Evolutionary conservation across 2,329 filamentous ascomycete species (phyloP), one percentile per base, ranked within the genome.

Genomic region (Clathrospora elynae): DNA sequence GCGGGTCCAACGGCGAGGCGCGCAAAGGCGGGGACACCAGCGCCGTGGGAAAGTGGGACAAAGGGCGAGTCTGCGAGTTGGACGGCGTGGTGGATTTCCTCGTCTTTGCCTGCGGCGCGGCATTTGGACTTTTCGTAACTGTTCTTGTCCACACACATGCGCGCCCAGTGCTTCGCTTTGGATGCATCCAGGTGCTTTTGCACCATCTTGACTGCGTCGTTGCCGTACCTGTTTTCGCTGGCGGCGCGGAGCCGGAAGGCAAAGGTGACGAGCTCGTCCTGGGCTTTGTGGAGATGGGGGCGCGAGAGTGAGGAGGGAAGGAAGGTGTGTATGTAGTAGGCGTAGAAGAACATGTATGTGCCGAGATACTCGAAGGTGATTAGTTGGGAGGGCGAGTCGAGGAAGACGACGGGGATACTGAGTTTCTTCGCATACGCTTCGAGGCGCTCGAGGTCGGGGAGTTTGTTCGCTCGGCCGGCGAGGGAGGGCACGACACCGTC

Each of bases 271-370:
- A 68, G 59, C 12, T 49, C 46, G 32, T 70, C 65, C 19, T 62
- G 57, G 1, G 56, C 64, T 24, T 42, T 43, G 35, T 62, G 31
- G 23, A 62, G 49, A 24, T 68, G 66, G 1, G 51, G 34, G 0
- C 34, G 47, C 0, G 45, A 36, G 2, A 67, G 18, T 1, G 52
- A 49, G 5, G 41, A 3, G 0, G 63, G 59, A 2, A 68, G 51
- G 32, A 64, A 58, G 0, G 57, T 59, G 49, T 61, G 49, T 36
- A 64, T 53, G 53, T 68, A 68, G 52, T 60, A 66, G 2, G 51
- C 59, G 46, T 53, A 64, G 39, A 58, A 68, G 51, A 57, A 66
- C 49, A 68, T 60, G 42, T 68, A 68, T 0, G 47, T 58, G 2
- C 47, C 50, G 1, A 66, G 46, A 19, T 61, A 51, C 6, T 52